Evolutionary conservation across 306 rosid species (phyloP).

Genomic region (Casuarina cunninghamiana): DNA sequence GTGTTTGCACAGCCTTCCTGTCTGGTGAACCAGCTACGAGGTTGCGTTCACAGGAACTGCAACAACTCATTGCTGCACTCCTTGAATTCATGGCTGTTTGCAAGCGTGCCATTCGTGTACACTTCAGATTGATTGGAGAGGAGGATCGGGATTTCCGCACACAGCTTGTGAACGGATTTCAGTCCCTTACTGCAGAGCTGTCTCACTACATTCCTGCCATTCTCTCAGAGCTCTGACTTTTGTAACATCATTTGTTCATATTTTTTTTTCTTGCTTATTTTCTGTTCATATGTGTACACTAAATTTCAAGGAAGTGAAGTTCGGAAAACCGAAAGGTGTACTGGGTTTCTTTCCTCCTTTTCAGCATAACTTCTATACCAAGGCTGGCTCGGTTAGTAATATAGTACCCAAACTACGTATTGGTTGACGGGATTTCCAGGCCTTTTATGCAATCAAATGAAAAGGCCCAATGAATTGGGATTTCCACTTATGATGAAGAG

Average conservation of each 20-base stretch:
- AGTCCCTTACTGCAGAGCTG: slow-evolving; percentile 90
- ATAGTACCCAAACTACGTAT: no score
- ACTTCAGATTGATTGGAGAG: slow-evolving; percentile 89
- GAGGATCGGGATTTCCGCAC: slow-evolving; percentile 99
- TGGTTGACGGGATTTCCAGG: no score
- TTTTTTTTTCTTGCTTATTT: neutral
- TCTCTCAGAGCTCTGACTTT: slow-evolving; percentile 76
- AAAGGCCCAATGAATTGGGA: no score
- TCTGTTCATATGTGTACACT: slow-evolving; percentile 24
- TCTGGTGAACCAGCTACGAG: slow-evolving; percentile 97
- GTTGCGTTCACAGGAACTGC: slow-evolving; percentile 92
- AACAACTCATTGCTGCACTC: slow-evolving; percentile 96
- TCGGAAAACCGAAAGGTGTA: neutral
- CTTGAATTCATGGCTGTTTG: slow-evolving; percentile 99
- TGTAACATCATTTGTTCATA: slow-evolving; percentile 40
- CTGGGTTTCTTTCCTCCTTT: neutral
- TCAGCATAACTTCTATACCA: no score
- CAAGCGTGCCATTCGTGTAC: slow-evolving; percentile 96
- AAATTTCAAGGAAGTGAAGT: neutral
- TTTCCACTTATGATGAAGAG: no score
- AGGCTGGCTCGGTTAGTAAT: no score
- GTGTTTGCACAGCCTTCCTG: slow-evolving; percentile 97
- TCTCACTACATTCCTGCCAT: slow-evolving; percentile 98
- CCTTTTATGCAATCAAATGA: no score
- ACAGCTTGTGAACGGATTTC: slow-evolving; percentile 95